Evolutionary conservation across 2,329 filamentous ascomycete species (phyloP).

Genomic region (Cladosporium halotolerans): DNA sequence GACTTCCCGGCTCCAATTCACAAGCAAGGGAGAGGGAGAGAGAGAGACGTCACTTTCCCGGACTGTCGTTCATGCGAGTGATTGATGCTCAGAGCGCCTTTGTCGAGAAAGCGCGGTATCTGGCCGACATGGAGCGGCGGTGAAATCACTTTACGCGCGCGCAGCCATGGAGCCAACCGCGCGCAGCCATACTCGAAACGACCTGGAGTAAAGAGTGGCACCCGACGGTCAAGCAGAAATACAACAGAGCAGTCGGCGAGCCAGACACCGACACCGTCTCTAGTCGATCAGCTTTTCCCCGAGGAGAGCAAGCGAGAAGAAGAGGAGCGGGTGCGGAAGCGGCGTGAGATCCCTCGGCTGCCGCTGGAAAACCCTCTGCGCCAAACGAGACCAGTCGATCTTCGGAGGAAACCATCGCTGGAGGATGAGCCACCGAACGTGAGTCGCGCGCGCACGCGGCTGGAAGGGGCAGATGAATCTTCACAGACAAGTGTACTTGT

Average conservation of each 20-base stretch:
- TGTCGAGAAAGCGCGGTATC: slow-evolving; percentile 10
- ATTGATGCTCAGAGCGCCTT: slow-evolving; percentile 22
- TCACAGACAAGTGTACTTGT: slow-evolving; percentile 44
- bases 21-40: background rate
- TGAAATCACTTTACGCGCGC: slow-evolving; percentile 6
- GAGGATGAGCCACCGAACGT: too few relatives aligned
- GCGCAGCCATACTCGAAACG: background rate
- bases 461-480: background rate
- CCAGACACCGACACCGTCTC: slow-evolving; percentile 26
- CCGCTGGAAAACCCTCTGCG: slow-evolving; percentile 19
- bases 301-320: slow-evolving; percentile 37
- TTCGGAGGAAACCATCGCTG: background rate
- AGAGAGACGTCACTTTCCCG: background rate
- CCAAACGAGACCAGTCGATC: background rate
- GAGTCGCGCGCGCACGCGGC: too few relatives aligned
- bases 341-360: slow-evolving; percentile 31
- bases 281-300: slow-evolving; percentile 50
- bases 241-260: background rate
- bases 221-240: background rate
- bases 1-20: background rate
- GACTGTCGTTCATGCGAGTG: slow-evolving; percentile 13
- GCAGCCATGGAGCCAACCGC: slow-evolving; percentile 6
- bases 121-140: slow-evolving; percentile 10
- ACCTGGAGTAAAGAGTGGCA: background rate
- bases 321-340: slow-evolving; percentile 13